These are phyloP conservation scores for Macrocystidia cucumis DNA, from an alignment of 1,284 basidiomycete genomes.

Conservation along the genomic window DNA sequence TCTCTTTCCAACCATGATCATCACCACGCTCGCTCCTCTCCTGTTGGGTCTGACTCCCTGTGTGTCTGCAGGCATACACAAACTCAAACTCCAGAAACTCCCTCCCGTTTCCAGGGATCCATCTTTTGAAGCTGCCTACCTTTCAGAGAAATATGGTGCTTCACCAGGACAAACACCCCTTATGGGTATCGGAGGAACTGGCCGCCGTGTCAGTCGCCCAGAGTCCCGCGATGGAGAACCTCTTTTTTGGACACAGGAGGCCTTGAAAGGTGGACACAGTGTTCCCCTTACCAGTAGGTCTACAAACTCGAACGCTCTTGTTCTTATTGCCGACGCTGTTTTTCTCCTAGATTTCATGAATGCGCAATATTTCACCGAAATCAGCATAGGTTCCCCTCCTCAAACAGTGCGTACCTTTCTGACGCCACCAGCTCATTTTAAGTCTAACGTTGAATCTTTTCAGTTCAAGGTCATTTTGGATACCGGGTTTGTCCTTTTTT, in stretches of 20 bases:
- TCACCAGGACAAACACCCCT: constrained; percentile 56
- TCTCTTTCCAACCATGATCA: constrained; percentile 50
- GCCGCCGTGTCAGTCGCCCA: constrained; percentile 51
- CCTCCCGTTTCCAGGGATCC: constrained; percentile 54
- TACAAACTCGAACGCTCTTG: constrained; percentile 2
- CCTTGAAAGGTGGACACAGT: constrained; percentile 74
- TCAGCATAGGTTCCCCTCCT: constrained; percentile 74
- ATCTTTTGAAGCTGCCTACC: constrained; percentile 70
- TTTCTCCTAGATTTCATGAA: constrained; percentile 81
- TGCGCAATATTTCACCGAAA: constrained; percentile 94
- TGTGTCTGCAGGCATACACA: constrained; percentile 67
- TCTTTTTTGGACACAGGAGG: constrained; percentile 79
- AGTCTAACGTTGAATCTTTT: constrained; percentile 4
- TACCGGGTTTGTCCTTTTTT: constrained; percentile 50
- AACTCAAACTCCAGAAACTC: constrained; percentile 83
- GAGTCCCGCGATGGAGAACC: constrained; percentile 48
- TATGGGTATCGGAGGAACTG: constrained; percentile 66
- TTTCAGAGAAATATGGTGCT: constrained; percentile 83
- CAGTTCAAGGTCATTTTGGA: constrained; percentile 86
- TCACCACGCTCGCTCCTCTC: constrained; percentile 52
- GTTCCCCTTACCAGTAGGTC: constrained; percentile 87
- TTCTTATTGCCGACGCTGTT: constrained; percentile 1
- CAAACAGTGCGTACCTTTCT: constrained; percentile 46
- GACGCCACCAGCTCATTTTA: constrained; percentile 2
- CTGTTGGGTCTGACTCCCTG: constrained; percentile 65